A percentile compares a stretch with the other conserved stretches of the same genome.
Conservation (phyloP, 768 basidiomycete species). For the Leccinum uliginosum region DNA sequence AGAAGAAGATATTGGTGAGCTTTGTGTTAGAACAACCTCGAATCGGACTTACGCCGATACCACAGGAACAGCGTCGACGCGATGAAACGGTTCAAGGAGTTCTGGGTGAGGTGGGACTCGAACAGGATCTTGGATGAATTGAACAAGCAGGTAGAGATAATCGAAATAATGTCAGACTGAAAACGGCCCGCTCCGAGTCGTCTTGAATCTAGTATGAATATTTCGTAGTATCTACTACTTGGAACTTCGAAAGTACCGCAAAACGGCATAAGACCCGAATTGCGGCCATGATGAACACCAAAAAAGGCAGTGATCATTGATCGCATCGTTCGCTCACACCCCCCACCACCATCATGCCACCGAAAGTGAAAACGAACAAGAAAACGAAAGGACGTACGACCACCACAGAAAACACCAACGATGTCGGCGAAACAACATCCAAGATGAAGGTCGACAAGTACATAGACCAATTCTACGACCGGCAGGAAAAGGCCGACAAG, state of each 20-base stretch:
- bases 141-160: neutral
- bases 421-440: too few species aligned
- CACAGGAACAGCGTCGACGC: neutral
- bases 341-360: neutral
- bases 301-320: neutral
- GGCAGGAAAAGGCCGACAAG: neutral
- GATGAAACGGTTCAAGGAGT: neutral
- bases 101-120: neutral
- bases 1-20: neutral
- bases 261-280: neutral
- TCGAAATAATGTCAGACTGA: neutral
- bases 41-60: too few species aligned
- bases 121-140: neutral
- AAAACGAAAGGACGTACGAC: neutral
- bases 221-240: too few species aligned
- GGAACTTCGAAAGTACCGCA: neutral
- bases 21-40: too few species aligned
- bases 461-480: neutral
- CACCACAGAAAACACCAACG: neutral
- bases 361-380: neutral
- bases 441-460: neutral
- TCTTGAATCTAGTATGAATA: too few species aligned
- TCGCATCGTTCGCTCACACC: neutral
- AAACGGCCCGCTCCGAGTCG: too few species aligned
- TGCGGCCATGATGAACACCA: too few species aligned